Percentiles rank a stretch among this genome's conserved stretches.
phyloP scores from a whole-genome alignment of 768 basidiomycete genomes.

The Termitomyces sp. region DNA sequence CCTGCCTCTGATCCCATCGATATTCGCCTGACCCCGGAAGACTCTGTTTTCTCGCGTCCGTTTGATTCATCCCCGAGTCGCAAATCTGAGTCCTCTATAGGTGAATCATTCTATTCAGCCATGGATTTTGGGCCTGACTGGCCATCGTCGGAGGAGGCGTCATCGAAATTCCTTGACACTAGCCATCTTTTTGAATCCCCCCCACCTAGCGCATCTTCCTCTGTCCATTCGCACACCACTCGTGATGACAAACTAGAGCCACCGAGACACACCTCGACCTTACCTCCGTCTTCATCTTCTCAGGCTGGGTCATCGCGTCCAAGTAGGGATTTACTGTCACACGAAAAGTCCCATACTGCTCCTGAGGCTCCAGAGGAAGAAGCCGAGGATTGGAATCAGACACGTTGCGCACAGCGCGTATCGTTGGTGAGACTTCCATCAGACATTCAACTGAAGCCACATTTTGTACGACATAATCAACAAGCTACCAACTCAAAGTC shows the following conservation, averaged over 20 bases:
- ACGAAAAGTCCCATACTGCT: slow-evolving; percentile 47
- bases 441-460: slow-evolving; percentile 34
- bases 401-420: slow-evolving; percentile 81
- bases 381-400: slow-evolving; percentile 89
- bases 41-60: slow-evolving; percentile 6
- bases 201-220: slow-evolving; percentile 31
- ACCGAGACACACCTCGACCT: slow-evolving; percentile 2
- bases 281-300: slow-evolving; percentile 1
- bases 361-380: slow-evolving; percentile 56
- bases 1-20: slow-evolving; percentile 23
- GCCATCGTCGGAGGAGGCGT: slow-evolving; percentile 41
- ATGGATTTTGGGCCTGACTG: slow-evolving; percentile 54
- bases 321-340: slow-evolving; percentile 25
- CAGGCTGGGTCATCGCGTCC: slow-evolving; percentile 15
- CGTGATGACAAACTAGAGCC: slow-evolving; percentile 14
- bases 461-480: slow-evolving; percentile 23
- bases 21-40: not conserved
- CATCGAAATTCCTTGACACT: slow-evolving; percentile 31
- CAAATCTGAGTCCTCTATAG: slow-evolving; percentile 45
- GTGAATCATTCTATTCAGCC: slow-evolving; percentile 70
- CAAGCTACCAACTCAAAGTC: not conserved
- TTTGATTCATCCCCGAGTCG: slow-evolving; percentile 27
- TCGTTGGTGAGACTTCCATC: slow-evolving; percentile 77
- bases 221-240: slow-evolving; percentile 30
- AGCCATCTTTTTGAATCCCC: slow-evolving; percentile 35